phyloP scores from a whole-genome alignment of 2,329 filamentous ascomycete species.

The Aspergillus melleus region DNA sequence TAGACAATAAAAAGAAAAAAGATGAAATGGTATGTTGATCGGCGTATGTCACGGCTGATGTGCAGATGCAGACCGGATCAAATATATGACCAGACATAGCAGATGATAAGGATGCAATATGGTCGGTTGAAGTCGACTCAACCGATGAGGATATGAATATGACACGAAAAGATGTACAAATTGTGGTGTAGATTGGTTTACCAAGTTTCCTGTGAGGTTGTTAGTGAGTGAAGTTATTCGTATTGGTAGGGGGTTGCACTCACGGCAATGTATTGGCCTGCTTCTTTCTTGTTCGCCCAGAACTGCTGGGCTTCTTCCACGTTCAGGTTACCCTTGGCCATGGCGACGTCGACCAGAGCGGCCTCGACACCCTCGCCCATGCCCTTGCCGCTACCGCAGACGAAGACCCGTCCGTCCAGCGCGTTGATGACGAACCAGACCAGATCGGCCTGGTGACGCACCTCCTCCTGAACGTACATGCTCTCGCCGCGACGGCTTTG shows the following conservation, averaged over 20 bases:
- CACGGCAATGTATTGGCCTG: slow-evolving; percentile 89
- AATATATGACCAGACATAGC: background rate
- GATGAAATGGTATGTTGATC: too few species aligned
- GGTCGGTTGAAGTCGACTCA: background rate
- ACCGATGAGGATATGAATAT: background rate
- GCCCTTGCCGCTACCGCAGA: slow-evolving; percentile 90
- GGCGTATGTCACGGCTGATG: too few species aligned
- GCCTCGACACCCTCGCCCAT: slow-evolving; percentile 97
- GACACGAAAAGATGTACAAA: background rate
- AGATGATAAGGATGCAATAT: too few species aligned
- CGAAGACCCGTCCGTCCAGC: slow-evolving; percentile 92
- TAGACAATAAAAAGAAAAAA: slow-evolving; percentile 10
- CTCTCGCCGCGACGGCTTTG: slow-evolving; percentile 75
- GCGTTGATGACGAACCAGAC: slow-evolving; percentile 98
- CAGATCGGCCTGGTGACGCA: slow-evolving; percentile 85
- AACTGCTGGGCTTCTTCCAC: slow-evolving; percentile 79
- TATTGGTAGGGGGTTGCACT: slow-evolving; percentile 18
- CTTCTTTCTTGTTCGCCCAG: slow-evolving; percentile 88
- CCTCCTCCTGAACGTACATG: slow-evolving; percentile 95
- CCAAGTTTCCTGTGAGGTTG: slow-evolving; percentile 35
- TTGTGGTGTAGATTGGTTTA: slow-evolving; percentile 12
- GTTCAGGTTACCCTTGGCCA: slow-evolving; percentile 86
- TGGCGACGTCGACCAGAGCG: slow-evolving; percentile 84
- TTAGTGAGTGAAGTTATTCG: slow-evolving; percentile 7
- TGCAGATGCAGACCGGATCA: too few species aligned